A percentile compares a stretch with the other conserved stretches of the same genome.
phyloP scores from a whole-genome alignment of 208 protist species.

The Trypanosoma congolense region DNA sequence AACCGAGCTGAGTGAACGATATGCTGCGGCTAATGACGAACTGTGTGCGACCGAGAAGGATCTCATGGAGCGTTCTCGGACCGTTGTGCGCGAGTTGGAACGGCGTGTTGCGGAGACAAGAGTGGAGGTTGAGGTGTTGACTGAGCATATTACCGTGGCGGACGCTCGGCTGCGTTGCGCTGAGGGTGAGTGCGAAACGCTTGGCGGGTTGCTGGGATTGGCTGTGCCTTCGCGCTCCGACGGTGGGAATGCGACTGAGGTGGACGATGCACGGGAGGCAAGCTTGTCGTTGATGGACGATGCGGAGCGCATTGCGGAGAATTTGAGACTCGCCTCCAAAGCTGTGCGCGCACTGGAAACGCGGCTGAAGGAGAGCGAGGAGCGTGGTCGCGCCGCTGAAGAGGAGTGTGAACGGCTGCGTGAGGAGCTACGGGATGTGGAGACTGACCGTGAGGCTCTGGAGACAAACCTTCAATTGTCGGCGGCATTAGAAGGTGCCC shows the following conservation, averaged over 20 bases:
- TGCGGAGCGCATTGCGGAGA: background rate
- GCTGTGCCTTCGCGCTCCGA: too few species aligned
- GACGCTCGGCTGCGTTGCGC: constrained; percentile 1
- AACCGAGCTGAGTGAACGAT: background rate
- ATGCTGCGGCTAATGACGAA: background rate
- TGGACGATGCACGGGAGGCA: too few species aligned
- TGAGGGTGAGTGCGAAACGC: constrained; percentile 1
- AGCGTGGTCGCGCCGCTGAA: background rate
- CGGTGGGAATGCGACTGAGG: too few species aligned
- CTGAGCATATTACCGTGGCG: constrained; percentile 2
- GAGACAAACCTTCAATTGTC: background rate
- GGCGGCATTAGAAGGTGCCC: background rate
- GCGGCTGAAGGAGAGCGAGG: background rate
- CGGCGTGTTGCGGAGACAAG: background rate
- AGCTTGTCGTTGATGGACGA: background rate
- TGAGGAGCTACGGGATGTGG: background rate
- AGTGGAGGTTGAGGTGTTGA: background rate
- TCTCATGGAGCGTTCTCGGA: background rate
- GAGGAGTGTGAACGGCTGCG: background rate
- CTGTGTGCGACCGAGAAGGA: background rate
- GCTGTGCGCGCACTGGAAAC: background rate
- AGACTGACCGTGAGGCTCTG: background rate
- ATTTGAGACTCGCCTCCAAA: background rate
- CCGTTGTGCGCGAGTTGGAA: background rate
- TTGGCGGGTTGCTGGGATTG: constrained; percentile 4